Conservation (phyloP, 2,329 filamentous ascomycete species). For the Colletotrichum lupini region DNA sequence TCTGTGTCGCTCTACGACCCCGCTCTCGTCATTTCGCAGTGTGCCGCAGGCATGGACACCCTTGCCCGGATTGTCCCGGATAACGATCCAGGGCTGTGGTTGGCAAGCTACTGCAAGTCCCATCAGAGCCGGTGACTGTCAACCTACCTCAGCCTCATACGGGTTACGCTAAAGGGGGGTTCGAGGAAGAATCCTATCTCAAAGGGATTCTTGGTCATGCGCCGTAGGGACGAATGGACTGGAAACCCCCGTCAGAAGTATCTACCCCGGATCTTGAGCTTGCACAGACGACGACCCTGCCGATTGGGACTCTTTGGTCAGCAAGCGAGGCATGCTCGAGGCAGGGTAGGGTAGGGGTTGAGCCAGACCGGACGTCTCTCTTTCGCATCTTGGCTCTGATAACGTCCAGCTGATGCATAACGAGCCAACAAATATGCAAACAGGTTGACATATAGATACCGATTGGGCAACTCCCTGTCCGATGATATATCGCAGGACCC, state of each 20-base stretch:
- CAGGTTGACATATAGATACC: not conserved
- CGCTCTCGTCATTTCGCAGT: slow-evolving; percentile 1
- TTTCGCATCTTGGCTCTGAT: not conserved
- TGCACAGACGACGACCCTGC: not conserved
- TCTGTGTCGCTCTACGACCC: not conserved
- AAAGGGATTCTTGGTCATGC: not conserved
- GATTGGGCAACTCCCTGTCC: not conserved
- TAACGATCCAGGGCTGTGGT: not conserved
- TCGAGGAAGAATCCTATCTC: not conserved
- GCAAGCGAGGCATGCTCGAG: not conserved
- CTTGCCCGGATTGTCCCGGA: slow-evolving; percentile 23
- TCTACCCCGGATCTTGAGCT: not conserved
- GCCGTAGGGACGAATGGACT: not conserved
- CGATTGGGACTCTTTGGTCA: not conserved
- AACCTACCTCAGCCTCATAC: not conserved
- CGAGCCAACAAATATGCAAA: not conserved
- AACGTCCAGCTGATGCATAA: not conserved
- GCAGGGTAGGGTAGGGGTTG: not conserved
- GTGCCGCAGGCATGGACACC: not conserved
- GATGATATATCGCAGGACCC: not conserved
- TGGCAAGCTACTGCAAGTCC: not conserved
- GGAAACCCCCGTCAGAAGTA: not conserved
- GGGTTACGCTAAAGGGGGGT: not conserved
- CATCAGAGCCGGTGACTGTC: not conserved
- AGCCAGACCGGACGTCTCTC: not conserved